phyloP scores from a whole-genome alignment of 73 alveolate genomes.

The Tetrahymena malaccensis region DNA sequence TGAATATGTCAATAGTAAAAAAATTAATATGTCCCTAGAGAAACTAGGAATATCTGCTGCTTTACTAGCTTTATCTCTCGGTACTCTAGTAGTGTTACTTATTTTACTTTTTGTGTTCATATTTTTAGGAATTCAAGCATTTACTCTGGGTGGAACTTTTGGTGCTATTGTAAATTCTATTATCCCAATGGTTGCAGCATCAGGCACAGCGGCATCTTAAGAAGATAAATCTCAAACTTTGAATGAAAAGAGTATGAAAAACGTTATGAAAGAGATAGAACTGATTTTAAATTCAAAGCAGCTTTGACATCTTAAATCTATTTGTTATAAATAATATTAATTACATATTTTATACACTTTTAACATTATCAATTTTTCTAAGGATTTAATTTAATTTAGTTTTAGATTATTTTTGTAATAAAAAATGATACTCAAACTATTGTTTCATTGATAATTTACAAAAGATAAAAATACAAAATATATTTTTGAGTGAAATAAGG shows the following conservation, averaged over 20 bases:
- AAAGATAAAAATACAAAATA: too few species aligned
- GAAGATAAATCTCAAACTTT: neutral
- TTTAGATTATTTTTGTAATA: too few species aligned
- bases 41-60: neutral
- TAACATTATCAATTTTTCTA: too few species aligned
- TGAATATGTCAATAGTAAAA: neutral
- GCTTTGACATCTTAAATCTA: neutral
- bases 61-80: neutral
- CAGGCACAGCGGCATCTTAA: neutral
- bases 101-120: neutral
- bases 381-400: too few species aligned
- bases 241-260: neutral
- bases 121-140: neutral
- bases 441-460: too few species aligned
- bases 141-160: neutral
- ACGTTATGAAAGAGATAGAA: neutral
- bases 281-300: neutral
- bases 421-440: too few species aligned
- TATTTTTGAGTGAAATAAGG: too few species aligned
- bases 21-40: neutral
- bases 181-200: neutral
- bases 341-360: too few species aligned
- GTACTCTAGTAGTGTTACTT: neutral
- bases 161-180: neutral
- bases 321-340: too few species aligned